phyloP scores from a whole-genome alignment of 768 basidiomycete genomes.

The Mycena olivaceomarginata region DNA sequence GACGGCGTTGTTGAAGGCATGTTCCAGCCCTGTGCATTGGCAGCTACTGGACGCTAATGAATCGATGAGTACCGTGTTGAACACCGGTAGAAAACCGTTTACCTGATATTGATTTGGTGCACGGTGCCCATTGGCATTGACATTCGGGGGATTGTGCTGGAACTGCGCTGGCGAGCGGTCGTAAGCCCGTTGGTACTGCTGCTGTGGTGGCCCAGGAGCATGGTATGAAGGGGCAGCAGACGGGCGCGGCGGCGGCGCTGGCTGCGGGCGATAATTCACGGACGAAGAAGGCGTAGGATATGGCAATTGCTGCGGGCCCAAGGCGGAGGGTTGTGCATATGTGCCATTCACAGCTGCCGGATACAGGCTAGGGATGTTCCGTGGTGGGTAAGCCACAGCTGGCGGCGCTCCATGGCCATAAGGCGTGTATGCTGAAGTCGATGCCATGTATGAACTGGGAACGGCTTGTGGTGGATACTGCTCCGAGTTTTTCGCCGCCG shows the following conservation, averaged over 20 bases:
- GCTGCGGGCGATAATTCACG: conserved; percentile 26
- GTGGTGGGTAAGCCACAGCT: background rate
- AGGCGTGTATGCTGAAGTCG: conserved; percentile 21
- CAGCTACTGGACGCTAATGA: conserved; percentile 18
- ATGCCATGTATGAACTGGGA: conserved; percentile 6
- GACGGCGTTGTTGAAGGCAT: background rate
- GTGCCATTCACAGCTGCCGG: conserved; percentile 31
- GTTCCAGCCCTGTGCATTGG: conserved; percentile 19
- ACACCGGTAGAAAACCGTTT: background rate
- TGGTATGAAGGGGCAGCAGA: conserved; percentile 13
- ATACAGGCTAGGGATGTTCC: conserved; percentile 19
- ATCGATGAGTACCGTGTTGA: background rate
- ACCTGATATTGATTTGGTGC: conserved; percentile 31
- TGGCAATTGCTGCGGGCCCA: conserved; percentile 12
- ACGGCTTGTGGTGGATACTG: conserved; percentile 12
- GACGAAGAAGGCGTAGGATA: conserved; percentile 19
- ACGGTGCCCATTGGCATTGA: conserved; percentile 31
- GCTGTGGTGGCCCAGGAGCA: conserved; percentile 4
- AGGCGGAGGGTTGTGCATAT: conserved; percentile 13
- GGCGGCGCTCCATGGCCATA: conserved; percentile 10
- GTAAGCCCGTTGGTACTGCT: conserved; percentile 12
- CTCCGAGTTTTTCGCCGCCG: conserved; percentile 26
- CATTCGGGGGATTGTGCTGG: conserved; percentile 22
- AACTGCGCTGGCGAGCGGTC: conserved; percentile 17
- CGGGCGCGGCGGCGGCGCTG: conserved; percentile 14